Base-by-base conservation (phyloP, 805 yeast genomes). In the Barnettozyma sp. region DNA sequence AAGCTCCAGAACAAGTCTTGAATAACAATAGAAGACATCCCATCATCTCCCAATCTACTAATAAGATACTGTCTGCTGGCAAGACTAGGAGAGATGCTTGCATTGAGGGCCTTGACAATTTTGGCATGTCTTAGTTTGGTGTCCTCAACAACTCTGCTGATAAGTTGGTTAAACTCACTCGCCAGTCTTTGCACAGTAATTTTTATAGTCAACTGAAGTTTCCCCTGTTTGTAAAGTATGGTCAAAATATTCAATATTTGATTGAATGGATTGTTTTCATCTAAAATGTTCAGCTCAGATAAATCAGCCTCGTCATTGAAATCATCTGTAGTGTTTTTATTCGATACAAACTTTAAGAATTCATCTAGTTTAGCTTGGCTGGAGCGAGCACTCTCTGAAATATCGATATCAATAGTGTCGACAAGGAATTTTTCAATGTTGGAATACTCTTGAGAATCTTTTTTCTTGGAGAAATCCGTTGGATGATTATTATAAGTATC, bases 1-100 rank as follows among this genome's bases (percentile, higher is more conserved):
- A 85, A 65, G 7, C 76, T 66, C 56, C 82, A 75, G 43, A 82
- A 81, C 26, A 86, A 66, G 42, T 84, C 86, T 44, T 78, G 75
- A 22, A 87, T 59, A 1, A 84, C 68, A 0, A 70, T 55, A 0
- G 77, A 70, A 10, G 73, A 56, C 9, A 68, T 62, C 40, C 76
- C 80, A 40, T 69, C 53, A 24, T 49, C 41, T 18, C 53, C 48
- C 23, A 60, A 13, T 24, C 22, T 33, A 13, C 18, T 34, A 6
- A 20, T 50, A 38, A 19, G 60, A 42, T 37, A 62, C 56, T 15
- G 56, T 48, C 27, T 27, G 59, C 26, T 16, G 22, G 33, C 23
- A 18, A 23, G 24, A 12, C 33, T 14, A 14, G 44, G 33, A 8
- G 44, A 46, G 10, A 33, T 41, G 1, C 44, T 22, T 7, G 47